A percentile compares a stretch with the other conserved stretches of the same genome.
Evolutionary conservation across 306 rosid genomes (phyloP).

Genomic region (Begonia fuchsioides): DNA sequence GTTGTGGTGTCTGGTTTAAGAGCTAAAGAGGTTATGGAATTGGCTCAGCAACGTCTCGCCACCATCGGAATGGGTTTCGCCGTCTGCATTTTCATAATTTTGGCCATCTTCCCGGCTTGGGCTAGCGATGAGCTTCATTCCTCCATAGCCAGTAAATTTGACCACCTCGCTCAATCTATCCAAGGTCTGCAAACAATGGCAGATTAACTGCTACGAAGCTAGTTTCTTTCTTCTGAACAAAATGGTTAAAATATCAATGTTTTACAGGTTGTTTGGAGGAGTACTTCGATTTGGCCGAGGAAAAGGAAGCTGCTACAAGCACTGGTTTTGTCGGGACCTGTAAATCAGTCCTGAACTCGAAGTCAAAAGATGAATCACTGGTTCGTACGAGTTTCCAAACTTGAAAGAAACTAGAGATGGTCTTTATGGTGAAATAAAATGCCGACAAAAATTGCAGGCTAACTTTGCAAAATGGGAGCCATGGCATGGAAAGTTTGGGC

Average conservation of each 20-base stretch:
- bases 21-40: constrained; percentile 26
- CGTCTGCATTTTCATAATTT: constrained; percentile 41
- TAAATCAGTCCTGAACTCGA: constrained; percentile 52
- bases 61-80: constrained; percentile 53
- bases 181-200: constrained; percentile 27
- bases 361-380: constrained; percentile 60
- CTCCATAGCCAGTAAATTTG: constrained; percentile 37
- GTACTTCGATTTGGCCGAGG: constrained; percentile 19
- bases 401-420: background rate
- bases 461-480: constrained; percentile 96
- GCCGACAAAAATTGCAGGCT: constrained; percentile 26
- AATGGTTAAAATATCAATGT: background rate
- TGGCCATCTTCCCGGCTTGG: constrained; percentile 64
- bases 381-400: constrained; percentile 28
- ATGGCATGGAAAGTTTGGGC: constrained; percentile 94
- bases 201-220: background rate
- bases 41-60: constrained; percentile 55
- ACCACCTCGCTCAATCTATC: constrained; percentile 37
- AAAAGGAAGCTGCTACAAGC: constrained; percentile 21
- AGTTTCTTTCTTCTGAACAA: background rate
- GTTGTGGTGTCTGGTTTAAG: constrained; percentile 63
- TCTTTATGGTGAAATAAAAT: no score
- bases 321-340: constrained; percentile 18
- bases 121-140: constrained; percentile 79
- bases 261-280: constrained; percentile 43